Percentiles rank a stretch among this genome's conserved stretches.
These are phyloP conservation scores for Globisporangium echinulatum DNA, from an alignment of 352 stramenopile species.

Conservation along the genomic window DNA sequence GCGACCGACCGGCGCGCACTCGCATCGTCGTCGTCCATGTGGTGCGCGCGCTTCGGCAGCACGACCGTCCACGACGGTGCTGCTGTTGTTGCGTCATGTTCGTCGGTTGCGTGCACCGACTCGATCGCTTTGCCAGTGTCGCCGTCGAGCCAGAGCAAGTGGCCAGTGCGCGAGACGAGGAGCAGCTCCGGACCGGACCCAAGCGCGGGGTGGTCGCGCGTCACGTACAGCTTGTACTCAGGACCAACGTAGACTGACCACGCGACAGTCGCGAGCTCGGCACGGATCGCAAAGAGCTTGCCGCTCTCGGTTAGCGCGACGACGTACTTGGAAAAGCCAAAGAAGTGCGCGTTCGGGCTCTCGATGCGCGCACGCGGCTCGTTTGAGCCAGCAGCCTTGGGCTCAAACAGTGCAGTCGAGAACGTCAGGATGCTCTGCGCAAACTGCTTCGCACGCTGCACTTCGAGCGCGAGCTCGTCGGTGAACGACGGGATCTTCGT, in stretches of 20 bases:
- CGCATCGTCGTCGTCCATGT: constrained; percentile 58
- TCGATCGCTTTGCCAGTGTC: constrained; percentile 54
- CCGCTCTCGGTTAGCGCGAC: constrained; percentile 66
- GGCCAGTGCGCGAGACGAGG: constrained; percentile 49
- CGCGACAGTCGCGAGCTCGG: constrained; percentile 60
- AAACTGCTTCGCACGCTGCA: constrained; percentile 44
- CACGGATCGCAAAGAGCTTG: constrained; percentile 76
- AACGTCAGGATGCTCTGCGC: constrained; percentile 38
- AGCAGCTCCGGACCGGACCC: constrained; percentile 66
- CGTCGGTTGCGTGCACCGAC: constrained; percentile 11
- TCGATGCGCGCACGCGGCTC: constrained; percentile 38
- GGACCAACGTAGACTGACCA: constrained; percentile 66
- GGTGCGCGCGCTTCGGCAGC: constrained; percentile 69
- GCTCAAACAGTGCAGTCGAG: constrained; percentile 44
- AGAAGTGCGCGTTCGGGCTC: constrained; percentile 63
- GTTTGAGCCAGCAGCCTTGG: constrained; percentile 16
- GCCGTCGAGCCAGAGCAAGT: constrained; percentile 68
- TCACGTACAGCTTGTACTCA: constrained; percentile 72
- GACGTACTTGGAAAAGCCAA: constrained; percentile 83
- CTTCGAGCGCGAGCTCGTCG: constrained; percentile 62
- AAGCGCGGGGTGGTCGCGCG: constrained; percentile 67
- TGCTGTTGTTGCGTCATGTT: constrained; percentile 2
- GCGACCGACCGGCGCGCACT: constrained; percentile 49
- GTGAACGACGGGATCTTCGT: constrained; percentile 67
- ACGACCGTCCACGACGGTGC: constrained; percentile 51